Percentiles rank a stretch among this genome's conserved stretches.
Evolutionary conservation across 2,329 filamentous ascomycete genomes (phyloP).

Genomic region (Lasiodiplodia citricola): DNA sequence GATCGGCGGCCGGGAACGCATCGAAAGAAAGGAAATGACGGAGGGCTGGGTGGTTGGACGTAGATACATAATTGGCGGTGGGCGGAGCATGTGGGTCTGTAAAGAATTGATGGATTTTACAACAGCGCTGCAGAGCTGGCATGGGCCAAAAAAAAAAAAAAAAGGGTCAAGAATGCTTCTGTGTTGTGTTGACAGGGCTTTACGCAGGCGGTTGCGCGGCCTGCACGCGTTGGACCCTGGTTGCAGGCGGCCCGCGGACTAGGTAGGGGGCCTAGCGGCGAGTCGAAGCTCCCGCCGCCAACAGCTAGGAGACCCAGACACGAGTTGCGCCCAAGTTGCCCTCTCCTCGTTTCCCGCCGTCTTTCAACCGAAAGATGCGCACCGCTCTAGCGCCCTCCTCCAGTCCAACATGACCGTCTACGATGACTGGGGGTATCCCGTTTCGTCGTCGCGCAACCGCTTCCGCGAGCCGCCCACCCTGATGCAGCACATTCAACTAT

Average conservation of each 20-base stretch:
- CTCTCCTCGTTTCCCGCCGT: background rate
- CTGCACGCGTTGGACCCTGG: constrained; percentile 15
- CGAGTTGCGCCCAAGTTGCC: background rate
- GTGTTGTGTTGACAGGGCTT: constrained; percentile 17
- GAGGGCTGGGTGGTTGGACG: background rate
- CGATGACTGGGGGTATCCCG: constrained; percentile 47
- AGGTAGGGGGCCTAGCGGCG: background rate
- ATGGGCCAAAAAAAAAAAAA: background rate
- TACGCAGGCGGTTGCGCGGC: constrained; percentile 20
- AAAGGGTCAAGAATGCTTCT: background rate
- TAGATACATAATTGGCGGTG: background rate
- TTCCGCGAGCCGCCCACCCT: constrained; percentile 44
- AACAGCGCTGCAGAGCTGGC: background rate
- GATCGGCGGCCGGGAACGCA: background rate
- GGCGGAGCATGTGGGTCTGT: background rate
- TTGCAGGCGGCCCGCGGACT: constrained; percentile 1
- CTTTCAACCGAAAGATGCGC: constrained; percentile 13
- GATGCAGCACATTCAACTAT: constrained; percentile 37
- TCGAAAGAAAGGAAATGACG: background rate
- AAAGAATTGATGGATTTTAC: background rate
- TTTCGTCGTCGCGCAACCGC: constrained; percentile 36
- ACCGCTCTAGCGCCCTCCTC: background rate
- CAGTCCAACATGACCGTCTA: constrained; percentile 41
- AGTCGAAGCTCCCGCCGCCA: constrained; percentile 18
- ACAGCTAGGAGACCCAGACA: constrained; percentile 1